A percentile compares a stretch with the other conserved stretches of the same genome.
These are phyloP conservation scores for Aschersonia sp. DNA, from an alignment of 2,329 filamentous ascomycete genomes.

Conservation along the genomic window DNA sequence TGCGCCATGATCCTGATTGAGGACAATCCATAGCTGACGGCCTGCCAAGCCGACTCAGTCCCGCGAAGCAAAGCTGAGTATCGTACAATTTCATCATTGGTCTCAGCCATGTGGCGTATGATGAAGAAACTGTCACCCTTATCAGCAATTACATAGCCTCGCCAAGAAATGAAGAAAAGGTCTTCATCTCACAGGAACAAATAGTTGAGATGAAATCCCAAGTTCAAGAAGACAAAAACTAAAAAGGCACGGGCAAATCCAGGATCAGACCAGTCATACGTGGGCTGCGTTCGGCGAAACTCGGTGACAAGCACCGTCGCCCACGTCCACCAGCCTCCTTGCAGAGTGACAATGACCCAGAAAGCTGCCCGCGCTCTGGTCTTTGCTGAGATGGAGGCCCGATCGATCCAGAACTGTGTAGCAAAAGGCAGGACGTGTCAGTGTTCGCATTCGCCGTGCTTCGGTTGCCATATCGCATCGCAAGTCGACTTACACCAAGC, in stretches of 20 bases:
- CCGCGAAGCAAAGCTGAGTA: slow-evolving; percentile 54
- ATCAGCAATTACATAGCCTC: background rate
- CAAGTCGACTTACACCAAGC: slow-evolving; percentile 33
- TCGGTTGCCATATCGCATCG: background rate
- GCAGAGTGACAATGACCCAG: slow-evolving; percentile 34
- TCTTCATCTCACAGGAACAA: slow-evolving; percentile 43
- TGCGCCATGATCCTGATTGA: slow-evolving; percentile 47
- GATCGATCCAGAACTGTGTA: slow-evolving; percentile 40
- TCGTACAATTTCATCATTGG: slow-evolving; percentile 50
- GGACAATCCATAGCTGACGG: slow-evolving; percentile 54
- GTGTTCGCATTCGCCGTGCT: no score
- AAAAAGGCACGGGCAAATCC: slow-evolving; percentile 55
- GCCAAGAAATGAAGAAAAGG: background rate
- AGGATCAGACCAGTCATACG: slow-evolving; percentile 48
- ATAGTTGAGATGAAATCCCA: slow-evolving; percentile 61
- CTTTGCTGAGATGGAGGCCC: slow-evolving; percentile 36
- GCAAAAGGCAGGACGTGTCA: background rate
- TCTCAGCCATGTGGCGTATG: slow-evolving; percentile 47
- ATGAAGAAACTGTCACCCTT: slow-evolving; percentile 42
- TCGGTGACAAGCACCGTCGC: slow-evolving; percentile 48
- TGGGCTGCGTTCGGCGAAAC: slow-evolving; percentile 40
- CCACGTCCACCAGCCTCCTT: slow-evolving; percentile 63
- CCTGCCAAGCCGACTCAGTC: slow-evolving; percentile 60
- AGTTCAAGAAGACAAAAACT: slow-evolving; percentile 51
- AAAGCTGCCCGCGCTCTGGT: slow-evolving; percentile 41